These are phyloP conservation scores for Thelephora ganbajun DNA, from an alignment of 768 basidiomycete genomes.

Conservation along the genomic window DNA sequence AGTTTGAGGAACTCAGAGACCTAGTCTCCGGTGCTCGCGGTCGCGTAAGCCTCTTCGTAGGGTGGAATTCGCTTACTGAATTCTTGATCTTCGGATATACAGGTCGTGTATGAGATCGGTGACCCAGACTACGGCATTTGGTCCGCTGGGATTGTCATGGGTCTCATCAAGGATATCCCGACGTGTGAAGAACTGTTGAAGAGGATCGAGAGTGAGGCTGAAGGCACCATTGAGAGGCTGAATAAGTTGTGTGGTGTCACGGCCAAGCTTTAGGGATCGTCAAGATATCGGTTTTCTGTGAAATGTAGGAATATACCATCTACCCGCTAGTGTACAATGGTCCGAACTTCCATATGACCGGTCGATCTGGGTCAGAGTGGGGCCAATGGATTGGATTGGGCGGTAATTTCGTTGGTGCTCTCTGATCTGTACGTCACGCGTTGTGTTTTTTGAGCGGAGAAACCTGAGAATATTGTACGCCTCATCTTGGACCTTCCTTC, in stretches of 20 bases:
- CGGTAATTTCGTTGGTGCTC: too few species aligned
- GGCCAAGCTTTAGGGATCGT: slow-evolving; percentile 12
- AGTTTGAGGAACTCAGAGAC: slow-evolving; percentile 75
- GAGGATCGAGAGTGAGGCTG: slow-evolving; percentile 63
- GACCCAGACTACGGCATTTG: slow-evolving; percentile 85
- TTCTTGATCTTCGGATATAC: slow-evolving; percentile 6
- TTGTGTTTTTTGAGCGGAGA: too few species aligned
- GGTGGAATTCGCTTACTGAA: too few species aligned
- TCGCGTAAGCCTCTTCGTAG: too few species aligned
- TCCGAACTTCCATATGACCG: too few species aligned
- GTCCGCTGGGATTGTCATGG: slow-evolving; percentile 52
- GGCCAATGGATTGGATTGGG: too few species aligned
- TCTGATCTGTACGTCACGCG: too few species aligned
- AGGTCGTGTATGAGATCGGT: slow-evolving; percentile 66
- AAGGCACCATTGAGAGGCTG: slow-evolving; percentile 45
- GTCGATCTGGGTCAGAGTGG: too few species aligned
- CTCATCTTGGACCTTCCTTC: too few species aligned
- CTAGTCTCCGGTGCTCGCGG: slow-evolving; percentile 64
- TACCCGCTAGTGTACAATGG: too few species aligned
- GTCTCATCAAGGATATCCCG: slow-evolving; percentile 73
- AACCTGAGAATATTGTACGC: too few species aligned
- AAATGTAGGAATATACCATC: too few species aligned
- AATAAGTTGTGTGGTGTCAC: slow-evolving; percentile 12
- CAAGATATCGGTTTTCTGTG: neutral
- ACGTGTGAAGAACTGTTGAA: slow-evolving; percentile 61